Conservation (phyloP, 495 filamentous ascomycete species). For the Saxophila tyrrhenica region DNA sequence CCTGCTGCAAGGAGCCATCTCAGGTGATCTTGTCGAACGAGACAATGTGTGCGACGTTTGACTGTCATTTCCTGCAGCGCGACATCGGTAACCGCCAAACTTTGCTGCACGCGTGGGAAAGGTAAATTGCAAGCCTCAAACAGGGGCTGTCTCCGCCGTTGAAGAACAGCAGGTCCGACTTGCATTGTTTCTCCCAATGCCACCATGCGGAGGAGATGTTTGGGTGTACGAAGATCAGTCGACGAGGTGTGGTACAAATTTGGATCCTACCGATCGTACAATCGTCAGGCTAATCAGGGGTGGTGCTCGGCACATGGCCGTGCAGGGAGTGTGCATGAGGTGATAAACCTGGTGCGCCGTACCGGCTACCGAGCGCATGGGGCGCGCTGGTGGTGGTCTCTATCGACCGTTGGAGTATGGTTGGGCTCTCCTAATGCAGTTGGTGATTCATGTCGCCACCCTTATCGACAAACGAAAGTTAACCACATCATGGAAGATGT, state of each 20-base stretch:
- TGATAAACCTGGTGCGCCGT: too few relatives aligned
- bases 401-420: background rate
- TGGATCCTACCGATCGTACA: background rate
- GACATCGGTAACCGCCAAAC: background rate
- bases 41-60: background rate
- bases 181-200: too few relatives aligned
- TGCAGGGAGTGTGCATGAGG: background rate
- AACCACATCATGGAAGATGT: too few relatives aligned
- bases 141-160: background rate
- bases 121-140: background rate
- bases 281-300: background rate
- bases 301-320: background rate
- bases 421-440: background rate
- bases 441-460: background rate
- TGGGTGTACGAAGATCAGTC: background rate
- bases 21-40: background rate
- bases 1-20: background rate
- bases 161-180: background rate
- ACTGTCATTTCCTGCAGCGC: background rate
- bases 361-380: background rate
- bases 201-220: background rate
- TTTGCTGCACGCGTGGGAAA: background rate
- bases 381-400: background rate
- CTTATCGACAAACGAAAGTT: too few relatives aligned
- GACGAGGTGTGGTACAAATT: background rate